These are phyloP conservation scores for Cryptococcus floricola DNA, from an alignment of 1,284 basidiomycete species.

Conservation along the genomic window DNA sequence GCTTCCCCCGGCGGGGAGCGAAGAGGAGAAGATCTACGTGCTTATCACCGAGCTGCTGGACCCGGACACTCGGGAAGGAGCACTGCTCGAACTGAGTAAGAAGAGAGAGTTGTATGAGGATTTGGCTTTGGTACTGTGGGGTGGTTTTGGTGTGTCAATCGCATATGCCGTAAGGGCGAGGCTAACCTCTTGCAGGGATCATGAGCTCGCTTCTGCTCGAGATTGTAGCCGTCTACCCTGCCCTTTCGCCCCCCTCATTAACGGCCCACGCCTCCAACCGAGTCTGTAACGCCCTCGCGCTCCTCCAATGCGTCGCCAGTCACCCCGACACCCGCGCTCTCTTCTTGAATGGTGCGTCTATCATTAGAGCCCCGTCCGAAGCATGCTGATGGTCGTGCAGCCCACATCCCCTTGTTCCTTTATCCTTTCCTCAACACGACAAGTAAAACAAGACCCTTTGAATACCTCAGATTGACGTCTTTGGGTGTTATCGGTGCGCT, in stretches of 20 bases:
- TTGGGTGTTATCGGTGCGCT: slow-evolving; percentile 97
- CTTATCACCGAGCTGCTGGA: slow-evolving; percentile 54
- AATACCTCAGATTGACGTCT: slow-evolving; percentile 95
- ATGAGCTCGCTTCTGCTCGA: slow-evolving; percentile 99
- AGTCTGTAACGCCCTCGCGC: slow-evolving; percentile 96
- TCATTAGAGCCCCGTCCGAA: not conserved
- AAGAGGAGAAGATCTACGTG: slow-evolving; percentile 55
- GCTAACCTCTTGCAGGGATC: slow-evolving; percentile 61
- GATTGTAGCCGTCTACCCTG: slow-evolving; percentile 96
- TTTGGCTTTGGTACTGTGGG: slow-evolving; percentile 95
- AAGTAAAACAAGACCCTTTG: slow-evolving; percentile 97
- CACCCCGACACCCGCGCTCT: slow-evolving; percentile 89
- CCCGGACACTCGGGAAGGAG: slow-evolving; percentile 68
- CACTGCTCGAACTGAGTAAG: slow-evolving; percentile 93
- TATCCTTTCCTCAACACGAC: slow-evolving; percentile 99
- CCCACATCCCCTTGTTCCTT: slow-evolving; percentile 96
- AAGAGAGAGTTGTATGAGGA: slow-evolving; percentile 99
- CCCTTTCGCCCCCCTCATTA: slow-evolving; percentile 90
- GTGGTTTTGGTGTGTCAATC: slow-evolving; percentile 80
- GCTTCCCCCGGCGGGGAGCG: slow-evolving; percentile 42
- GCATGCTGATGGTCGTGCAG: slow-evolving; percentile 49
- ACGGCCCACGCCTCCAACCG: slow-evolving; percentile 99
- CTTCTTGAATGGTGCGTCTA: slow-evolving; percentile 75
- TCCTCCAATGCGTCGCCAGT: slow-evolving; percentile 95
- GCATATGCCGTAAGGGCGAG: not conserved